These are phyloP conservation scores for Oryza officinalis DNA, from an alignment of 176 grass and related monocot species.

Conservation along the genomic window DNA sequence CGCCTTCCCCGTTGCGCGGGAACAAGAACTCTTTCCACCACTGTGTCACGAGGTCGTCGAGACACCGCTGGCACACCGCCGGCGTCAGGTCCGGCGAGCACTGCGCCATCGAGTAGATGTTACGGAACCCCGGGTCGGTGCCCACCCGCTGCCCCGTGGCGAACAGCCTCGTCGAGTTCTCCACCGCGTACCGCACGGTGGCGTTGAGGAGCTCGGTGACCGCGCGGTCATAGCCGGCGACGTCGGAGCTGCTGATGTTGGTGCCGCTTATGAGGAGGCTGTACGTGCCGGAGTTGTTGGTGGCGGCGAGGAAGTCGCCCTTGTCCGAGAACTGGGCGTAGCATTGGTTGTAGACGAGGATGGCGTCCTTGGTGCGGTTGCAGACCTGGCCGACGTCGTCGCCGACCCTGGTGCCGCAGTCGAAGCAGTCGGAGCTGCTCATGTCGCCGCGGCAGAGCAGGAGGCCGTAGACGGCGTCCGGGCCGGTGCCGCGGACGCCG, in stretches of 20 bases:
- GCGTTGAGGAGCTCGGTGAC: neutral
- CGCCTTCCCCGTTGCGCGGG: neutral
- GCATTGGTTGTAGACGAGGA: conserved; percentile 52
- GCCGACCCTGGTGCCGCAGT: conserved; percentile 32
- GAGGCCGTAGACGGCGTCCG: conserved; percentile 41
- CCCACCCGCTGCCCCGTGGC: neutral
- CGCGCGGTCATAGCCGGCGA: neutral
- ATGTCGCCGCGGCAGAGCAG: conserved; percentile 58
- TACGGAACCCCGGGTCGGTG: neutral
- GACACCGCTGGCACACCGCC: neutral
- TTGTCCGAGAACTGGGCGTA: conserved; percentile 46
- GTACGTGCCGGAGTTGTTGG: conserved; percentile 7
- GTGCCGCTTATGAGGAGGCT: neutral
- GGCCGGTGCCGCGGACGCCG: neutral
- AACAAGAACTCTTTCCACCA: neutral
- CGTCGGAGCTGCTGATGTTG: neutral
- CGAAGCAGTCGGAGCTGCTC: conserved; percentile 19
- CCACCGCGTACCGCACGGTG: neutral
- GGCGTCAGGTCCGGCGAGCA: neutral
- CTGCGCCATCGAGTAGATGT: neutral
- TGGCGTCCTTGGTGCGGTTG: conserved; percentile 11
- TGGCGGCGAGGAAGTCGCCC: conserved; percentile 31
- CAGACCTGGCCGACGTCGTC: conserved; percentile 18
- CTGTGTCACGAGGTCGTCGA: neutral
- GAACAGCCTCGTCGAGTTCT: neutral